These are phyloP conservation scores for Penicillium atrosanguineum DNA, from an alignment of 495 filamentous ascomycete genomes.

Conservation along the genomic window DNA sequence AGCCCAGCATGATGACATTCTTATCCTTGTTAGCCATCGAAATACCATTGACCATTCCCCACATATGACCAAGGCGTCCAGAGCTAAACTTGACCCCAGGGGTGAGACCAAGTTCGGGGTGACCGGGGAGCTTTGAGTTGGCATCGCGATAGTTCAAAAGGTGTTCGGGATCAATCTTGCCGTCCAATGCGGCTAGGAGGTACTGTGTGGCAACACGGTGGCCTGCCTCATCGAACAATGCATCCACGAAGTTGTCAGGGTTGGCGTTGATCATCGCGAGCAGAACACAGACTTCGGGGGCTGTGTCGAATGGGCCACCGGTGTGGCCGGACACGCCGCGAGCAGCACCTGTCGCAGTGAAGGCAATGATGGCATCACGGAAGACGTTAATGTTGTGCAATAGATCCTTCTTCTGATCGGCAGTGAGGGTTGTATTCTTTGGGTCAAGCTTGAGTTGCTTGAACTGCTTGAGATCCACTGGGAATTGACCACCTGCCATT, in stretches of 20 bases:
- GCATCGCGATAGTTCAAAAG: slow-evolving; percentile 42
- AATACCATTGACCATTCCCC: slow-evolving; percentile 41
- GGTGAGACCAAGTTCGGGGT: slow-evolving; percentile 39
- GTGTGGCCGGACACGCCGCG: slow-evolving; percentile 40
- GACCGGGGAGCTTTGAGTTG: slow-evolving; percentile 39
- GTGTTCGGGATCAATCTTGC: slow-evolving; percentile 37
- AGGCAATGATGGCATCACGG: slow-evolving; percentile 40
- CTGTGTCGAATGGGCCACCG: slow-evolving; percentile 42
- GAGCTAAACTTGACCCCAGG: slow-evolving; percentile 42
- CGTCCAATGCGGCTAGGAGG: slow-evolving; percentile 33
- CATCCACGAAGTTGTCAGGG: slow-evolving; percentile 30
- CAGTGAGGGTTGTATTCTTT: slow-evolving; percentile 27
- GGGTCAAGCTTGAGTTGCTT: slow-evolving; percentile 38
- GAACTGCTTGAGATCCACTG: slow-evolving; percentile 39
- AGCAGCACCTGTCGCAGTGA: slow-evolving; percentile 38
- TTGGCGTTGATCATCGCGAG: slow-evolving; percentile 37
- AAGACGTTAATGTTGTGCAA: slow-evolving; percentile 39
- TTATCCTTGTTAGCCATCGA: slow-evolving; percentile 38
- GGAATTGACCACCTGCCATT: slow-evolving; percentile 27
- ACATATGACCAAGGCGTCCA: slow-evolving; percentile 42
- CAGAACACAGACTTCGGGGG: slow-evolving; percentile 40
- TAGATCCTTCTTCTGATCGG: slow-evolving; percentile 35
- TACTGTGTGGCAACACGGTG: slow-evolving; percentile 43
- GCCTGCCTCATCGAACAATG: slow-evolving; percentile 39
- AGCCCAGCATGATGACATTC: slow-evolving; percentile 35